phyloP scores from a whole-genome alignment of 2,329 filamentous ascomycete species.

The Eutypa lata region DNA sequence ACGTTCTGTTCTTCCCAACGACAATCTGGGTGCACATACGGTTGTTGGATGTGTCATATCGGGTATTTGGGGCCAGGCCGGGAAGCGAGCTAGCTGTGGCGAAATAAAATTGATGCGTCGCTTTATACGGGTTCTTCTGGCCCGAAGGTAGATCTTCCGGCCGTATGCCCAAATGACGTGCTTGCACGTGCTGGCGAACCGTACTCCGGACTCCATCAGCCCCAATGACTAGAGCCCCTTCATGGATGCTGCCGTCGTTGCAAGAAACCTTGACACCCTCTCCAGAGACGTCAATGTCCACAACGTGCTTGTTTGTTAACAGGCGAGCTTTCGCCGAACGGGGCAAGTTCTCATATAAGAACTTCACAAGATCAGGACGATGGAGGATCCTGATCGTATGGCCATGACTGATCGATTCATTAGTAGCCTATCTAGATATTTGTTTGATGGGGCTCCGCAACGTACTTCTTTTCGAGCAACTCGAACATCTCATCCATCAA shows the following conservation, averaged over 20 bases:
- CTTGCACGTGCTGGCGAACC: conserved; percentile 29
- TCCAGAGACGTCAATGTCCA: conserved; percentile 20
- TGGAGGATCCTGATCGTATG: conserved; percentile 16
- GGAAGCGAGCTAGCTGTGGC: conserved; percentile 8
- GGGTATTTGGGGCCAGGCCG: conserved; percentile 4
- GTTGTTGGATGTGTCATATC: conserved; percentile 11
- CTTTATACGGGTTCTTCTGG: conserved; percentile 16
- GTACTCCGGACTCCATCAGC: conserved; percentile 40
- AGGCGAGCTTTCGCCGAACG: conserved; percentile 14
- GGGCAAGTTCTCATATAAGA: conserved; percentile 17
- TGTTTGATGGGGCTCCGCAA: not conserved
- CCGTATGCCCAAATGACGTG: conserved; percentile 10
- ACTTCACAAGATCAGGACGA: conserved; percentile 19
- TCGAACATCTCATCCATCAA: not conserved
- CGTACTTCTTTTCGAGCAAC: conserved; percentile 13
- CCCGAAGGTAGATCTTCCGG: conserved; percentile 5
- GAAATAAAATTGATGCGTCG: conserved; percentile 20
- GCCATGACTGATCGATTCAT: conserved; percentile 17
- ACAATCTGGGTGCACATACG: conserved; percentile 20
- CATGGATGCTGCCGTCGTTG: conserved; percentile 30
- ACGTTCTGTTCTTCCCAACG: conserved; percentile 10
- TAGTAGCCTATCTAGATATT: not conserved
- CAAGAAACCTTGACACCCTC: conserved; percentile 28
- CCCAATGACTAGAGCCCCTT: conserved; percentile 38
- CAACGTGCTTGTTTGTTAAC: conserved; percentile 17